These are phyloP conservation scores for Linnemannia hyalina DNA, from an alignment of 192 early-diverging fungal genomes.

Conservation along the genomic window DNA sequence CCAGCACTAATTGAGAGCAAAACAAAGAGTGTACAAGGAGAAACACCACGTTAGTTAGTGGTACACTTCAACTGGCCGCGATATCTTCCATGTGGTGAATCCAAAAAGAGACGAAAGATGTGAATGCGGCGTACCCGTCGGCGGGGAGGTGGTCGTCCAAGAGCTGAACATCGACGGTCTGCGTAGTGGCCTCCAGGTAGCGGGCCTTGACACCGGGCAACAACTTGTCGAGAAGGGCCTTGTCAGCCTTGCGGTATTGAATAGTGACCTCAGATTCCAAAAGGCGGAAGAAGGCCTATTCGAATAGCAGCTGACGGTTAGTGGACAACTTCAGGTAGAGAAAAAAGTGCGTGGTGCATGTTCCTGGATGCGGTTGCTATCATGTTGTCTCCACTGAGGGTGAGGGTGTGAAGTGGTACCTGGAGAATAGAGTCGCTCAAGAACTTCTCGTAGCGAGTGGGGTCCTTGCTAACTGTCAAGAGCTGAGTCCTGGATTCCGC, in stretches of 20 bases:
- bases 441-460: constrained; percentile 72
- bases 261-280: constrained; percentile 84
- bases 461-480: constrained; percentile 67
- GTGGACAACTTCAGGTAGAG: not conserved
- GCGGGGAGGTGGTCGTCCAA: constrained; percentile 77
- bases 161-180: constrained; percentile 63
- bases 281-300: constrained; percentile 84
- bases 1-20: constrained; percentile 74
- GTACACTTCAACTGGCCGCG: no score
- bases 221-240: constrained; percentile 69
- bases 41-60: not conserved
- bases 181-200: constrained; percentile 71
- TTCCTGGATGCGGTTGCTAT: no score
- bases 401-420: constrained; percentile 41
- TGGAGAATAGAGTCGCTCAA: constrained; percentile 84
- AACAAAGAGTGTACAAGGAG: not conserved
- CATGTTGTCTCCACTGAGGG: no score
- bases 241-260: constrained; percentile 79
- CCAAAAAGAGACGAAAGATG: not conserved
- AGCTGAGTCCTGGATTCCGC: constrained; percentile 77
- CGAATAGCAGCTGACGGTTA: not conserved
- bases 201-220: constrained; percentile 61
- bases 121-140: constrained; percentile 57
- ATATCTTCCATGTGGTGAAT: no score
- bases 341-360: not conserved